These are phyloP conservation scores for Dioszegia hungarica DNA, from an alignment of 768 basidiomycete species.

Conservation along the genomic window DNA sequence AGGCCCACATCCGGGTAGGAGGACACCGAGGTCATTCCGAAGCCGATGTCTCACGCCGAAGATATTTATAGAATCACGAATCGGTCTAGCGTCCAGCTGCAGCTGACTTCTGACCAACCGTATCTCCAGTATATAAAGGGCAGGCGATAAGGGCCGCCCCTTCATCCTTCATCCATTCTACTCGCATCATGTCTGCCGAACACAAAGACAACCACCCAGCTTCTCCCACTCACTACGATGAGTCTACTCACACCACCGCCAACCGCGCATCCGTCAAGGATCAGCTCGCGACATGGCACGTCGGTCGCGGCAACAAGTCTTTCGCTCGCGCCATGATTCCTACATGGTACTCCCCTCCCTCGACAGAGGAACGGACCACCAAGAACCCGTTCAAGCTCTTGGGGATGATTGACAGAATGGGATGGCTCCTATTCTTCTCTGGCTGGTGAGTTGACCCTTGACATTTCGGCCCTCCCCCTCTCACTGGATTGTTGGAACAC, in stretches of 20 bases:
- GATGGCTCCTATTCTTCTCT: conserved; percentile 47
- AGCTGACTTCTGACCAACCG: too few species aligned
- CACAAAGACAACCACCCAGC: background rate
- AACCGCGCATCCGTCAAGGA: conserved; percentile 2
- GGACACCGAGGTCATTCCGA: too few species aligned
- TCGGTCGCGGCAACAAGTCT: conserved; percentile 29
- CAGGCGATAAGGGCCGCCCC: too few species aligned
- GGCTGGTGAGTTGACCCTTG: conserved; percentile 2
- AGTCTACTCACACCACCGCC: background rate
- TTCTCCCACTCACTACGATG: background rate
- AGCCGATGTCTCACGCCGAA: too few species aligned
- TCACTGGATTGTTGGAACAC: too few species aligned
- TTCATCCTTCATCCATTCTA: background rate
- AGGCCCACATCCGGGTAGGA: too few species aligned
- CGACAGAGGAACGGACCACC: conserved; percentile 19
- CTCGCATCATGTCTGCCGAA: background rate
- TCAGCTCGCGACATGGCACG: conserved; percentile 39
- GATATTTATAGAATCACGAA: too few species aligned
- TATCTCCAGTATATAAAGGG: too few species aligned
- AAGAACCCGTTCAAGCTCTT: conserved; percentile 44
- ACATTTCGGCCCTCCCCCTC: too few species aligned
- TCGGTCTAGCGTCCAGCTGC: too few species aligned
- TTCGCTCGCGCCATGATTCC: conserved; percentile 36
- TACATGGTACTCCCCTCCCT: background rate
- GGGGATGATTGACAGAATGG: conserved; percentile 37